phyloP scores from a whole-genome alignment of 2,329 filamentous ascomycete genomes.

The Dactylellina cionopaga region DNA sequence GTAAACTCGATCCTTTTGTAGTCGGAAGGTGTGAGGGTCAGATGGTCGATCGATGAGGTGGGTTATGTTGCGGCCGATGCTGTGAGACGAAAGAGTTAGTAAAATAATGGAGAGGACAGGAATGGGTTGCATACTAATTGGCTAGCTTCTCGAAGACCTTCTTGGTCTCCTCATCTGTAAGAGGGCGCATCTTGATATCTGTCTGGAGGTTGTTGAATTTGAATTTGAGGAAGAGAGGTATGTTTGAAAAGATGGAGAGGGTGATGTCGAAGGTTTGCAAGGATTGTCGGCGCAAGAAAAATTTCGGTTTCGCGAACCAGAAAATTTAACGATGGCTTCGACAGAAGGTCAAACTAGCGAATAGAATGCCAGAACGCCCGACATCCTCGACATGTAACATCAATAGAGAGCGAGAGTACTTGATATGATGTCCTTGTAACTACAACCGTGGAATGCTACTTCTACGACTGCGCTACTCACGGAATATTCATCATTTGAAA shows the following conservation, averaged over 20 bases:
- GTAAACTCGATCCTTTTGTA: constrained; percentile 85
- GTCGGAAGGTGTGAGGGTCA: constrained; percentile 85
- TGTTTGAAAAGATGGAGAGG: background rate
- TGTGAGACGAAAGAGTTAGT: constrained; percentile 60
- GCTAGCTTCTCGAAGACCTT: constrained; percentile 92
- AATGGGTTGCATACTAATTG: constrained; percentile 84
- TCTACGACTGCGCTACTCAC: background rate
- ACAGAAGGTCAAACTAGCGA: too few species aligned
- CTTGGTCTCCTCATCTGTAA: constrained; percentile 74
- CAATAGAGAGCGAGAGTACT: background rate
- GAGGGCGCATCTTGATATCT: constrained; percentile 73
- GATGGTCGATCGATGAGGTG: constrained; percentile 74
- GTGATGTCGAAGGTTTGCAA: constrained; percentile 15
- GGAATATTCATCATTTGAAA: background rate
- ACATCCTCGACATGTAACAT: too few species aligned
- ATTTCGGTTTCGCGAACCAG: constrained; percentile 24
- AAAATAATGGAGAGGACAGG: constrained; percentile 69
- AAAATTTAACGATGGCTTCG: constrained; percentile 5
- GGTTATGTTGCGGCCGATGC: constrained; percentile 67
- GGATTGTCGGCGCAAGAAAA: constrained; percentile 39
- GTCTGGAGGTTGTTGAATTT: background rate
- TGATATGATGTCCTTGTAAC: background rate
- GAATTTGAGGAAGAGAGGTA: background rate
- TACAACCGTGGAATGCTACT: constrained; percentile 6
- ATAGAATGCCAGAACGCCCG: too few species aligned